Base-by-base conservation (phyloP, 495 filamentous ascomycete genomes). In the Aspergillus homomorphus region DNA sequence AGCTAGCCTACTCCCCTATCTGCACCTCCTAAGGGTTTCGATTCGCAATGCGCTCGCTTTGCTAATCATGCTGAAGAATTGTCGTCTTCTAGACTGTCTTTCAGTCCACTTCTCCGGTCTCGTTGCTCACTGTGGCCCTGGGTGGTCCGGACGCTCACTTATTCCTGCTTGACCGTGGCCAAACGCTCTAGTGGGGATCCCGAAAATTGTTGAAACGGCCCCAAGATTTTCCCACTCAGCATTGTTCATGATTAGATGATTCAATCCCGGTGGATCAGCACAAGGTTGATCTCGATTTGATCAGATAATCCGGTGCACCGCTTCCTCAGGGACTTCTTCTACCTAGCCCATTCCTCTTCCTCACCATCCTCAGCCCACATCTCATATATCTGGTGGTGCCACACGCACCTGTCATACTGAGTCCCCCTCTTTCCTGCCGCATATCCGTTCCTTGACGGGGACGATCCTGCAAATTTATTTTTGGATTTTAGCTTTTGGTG, bases 201-300 rank as follows among this genome's bases (percentile, higher is more conserved):
- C 16, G 6, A 12, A 38, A 38, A 9, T 12, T 38, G 33, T 38
- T 38, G 33, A 38, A 38, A 7, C 33, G 33, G 12, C 12, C 28
- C 48, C 48, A 51, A 51, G 48, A n/a, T 18, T 51, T 28, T 28
- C 15, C 16, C 23, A 3, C 28, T 7, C 23, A 30, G 28, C 14
- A 51, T n/a, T 48, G 45, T 22, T 21, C 19, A 19, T 48, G 48
- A 51, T 51, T 51, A 51, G 48, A 28, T 51, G 48, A 23, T 30
- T 51, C 22, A 30, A 30, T 22, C 2, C 18, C 48, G 6, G 48
- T 51, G 48, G 48, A 51, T 24, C 48, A 33, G 18, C 48, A 26
- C 48, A 51, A 26, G 22, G 22, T 26, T 28, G 23, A 50, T 51
- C 23, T 51, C 22, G 24, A 33, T 51, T 48, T 48, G 4, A 15